Base-by-base conservation (phyloP, 73 alveolate species). In the Paramecium pentaurelia region DNA sequence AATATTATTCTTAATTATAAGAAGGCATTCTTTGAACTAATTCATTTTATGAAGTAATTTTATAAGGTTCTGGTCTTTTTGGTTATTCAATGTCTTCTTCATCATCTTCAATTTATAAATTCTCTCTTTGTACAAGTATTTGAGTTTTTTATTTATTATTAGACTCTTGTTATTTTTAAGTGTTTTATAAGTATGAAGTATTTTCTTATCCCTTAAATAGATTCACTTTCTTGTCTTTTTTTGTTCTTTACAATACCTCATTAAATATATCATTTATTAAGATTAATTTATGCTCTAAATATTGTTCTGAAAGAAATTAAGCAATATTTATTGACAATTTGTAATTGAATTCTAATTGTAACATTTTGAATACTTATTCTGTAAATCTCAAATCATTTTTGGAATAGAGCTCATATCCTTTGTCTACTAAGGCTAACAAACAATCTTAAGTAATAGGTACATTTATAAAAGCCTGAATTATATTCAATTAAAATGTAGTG, bases 351-450 rank as follows among this genome's bases (percentile, higher is more conserved):
- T 80, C 91, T 11, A 32, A 32, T 27, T 40, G 32, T 4, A 47
- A 36, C 49, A 45, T 27, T 80, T 80, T 80, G 91, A 45, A 80
- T 12, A 80, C 91, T 45, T 80, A 47, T 80, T 80, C 91, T 14
- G 34, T 42, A 14, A 80, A 80, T 64, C 84, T 64, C 25, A 64
- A 64, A 25, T 64, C 84, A 64, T 64, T 64, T 64, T 64, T 64
- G 42, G 84, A 64, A 14, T 64, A 64, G 11, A 20, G 84, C 84
- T 64, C 84, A 28, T 64, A 64, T 32, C 51, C 84, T 32, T 64
- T 64, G 16, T 64, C 84, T 28, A 64, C 47, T 64, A 64, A 64
- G 42, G 47, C 84, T 64, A 64, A 64, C 47, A 64, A 64, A 54
- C 68, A 64, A 64, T 32, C 47, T 64, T 14, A 64, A 64, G 9